Conservation (phyloP, 2,329 filamentous ascomycete genomes). For the Apiospora malaysiana region DNA sequence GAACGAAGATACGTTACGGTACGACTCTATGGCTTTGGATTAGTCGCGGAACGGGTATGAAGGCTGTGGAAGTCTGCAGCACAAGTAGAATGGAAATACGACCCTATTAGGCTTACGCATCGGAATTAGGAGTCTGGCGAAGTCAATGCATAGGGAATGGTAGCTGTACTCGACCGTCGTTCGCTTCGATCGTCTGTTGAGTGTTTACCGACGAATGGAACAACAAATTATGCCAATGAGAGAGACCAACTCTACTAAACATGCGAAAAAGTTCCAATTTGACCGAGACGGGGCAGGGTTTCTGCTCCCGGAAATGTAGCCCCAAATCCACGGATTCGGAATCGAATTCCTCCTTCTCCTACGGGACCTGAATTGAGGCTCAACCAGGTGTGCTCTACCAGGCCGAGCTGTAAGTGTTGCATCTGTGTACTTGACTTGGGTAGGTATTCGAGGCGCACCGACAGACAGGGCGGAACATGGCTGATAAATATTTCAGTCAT, state of each 20-base stretch:
- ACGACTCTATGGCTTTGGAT: slow-evolving; percentile 5
- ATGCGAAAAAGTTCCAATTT: not conserved
- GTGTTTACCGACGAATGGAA: slow-evolving; percentile 2
- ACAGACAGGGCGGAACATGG: not conserved
- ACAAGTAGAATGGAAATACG: slow-evolving; percentile 16
- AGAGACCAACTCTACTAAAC: not conserved
- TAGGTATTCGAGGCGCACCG: not conserved
- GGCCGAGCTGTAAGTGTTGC: not conserved
- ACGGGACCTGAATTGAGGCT: not conserved
- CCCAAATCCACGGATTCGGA: not conserved
- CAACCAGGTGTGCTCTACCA: not conserved
- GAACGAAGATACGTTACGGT: not conserved
- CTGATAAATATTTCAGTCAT: not conserved
- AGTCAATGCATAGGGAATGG: slow-evolving; percentile 13
- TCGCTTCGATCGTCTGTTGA: not conserved
- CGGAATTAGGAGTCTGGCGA: slow-evolving; percentile 7
- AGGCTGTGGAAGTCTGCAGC: slow-evolving; percentile 6
- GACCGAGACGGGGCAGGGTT: not conserved
- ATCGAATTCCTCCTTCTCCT: not conserved
- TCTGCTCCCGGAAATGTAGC: not conserved
- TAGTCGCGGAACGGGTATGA: slow-evolving; percentile 3
- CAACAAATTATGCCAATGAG: slow-evolving; percentile 10
- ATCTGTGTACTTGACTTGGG: not conserved
- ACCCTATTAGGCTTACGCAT: not conserved
- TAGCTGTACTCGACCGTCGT: slow-evolving; percentile 11